These are phyloP conservation scores for Lactarius hengduanensis DNA, from an alignment of 768 basidiomycete genomes.

Conservation along the genomic window DNA sequence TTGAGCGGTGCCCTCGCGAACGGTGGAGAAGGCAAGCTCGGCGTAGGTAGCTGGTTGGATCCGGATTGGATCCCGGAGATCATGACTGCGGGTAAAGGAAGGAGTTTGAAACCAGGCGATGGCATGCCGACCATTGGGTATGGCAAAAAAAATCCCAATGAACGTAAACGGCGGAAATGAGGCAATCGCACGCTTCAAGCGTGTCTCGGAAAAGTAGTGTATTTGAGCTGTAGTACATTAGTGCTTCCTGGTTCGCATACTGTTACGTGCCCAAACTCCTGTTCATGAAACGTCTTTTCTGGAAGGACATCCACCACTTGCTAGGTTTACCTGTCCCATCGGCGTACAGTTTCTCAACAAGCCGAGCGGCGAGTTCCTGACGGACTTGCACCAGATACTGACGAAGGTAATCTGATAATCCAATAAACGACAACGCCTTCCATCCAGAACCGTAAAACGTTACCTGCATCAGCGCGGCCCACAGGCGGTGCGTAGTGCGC, in stretches of 20 bases:
- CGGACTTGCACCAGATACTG: slow-evolving; percentile 91
- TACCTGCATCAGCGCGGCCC: slow-evolving; percentile 79
- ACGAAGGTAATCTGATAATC: slow-evolving; percentile 74
- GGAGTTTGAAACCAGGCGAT: slow-evolving; percentile 49
- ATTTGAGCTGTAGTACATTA: slow-evolving; percentile 31
- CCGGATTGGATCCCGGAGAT: slow-evolving; percentile 93
- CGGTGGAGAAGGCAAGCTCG: slow-evolving; percentile 49
- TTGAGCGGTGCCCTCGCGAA: slow-evolving; percentile 54
- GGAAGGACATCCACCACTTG: slow-evolving; percentile 99
- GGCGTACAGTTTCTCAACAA: slow-evolving; percentile 87
- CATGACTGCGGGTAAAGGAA: slow-evolving; percentile 70
- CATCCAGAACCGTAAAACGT: slow-evolving; percentile 3
- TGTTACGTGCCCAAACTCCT: slow-evolving; percentile 71
- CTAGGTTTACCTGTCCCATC: slow-evolving; percentile 93
- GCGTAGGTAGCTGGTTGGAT: slow-evolving; percentile 86
- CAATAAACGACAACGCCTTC: background rate
- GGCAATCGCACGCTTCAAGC: background rate
- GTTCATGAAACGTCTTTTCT: slow-evolving; percentile 96
- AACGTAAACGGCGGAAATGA: slow-evolving; percentile 58
- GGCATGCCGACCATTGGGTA: slow-evolving; percentile 83
- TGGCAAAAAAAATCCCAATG: slow-evolving; percentile 90
- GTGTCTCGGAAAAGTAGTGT: slow-evolving; percentile 19
- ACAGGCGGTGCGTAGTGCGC: slow-evolving; percentile 83
- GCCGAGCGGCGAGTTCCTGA: slow-evolving; percentile 83
- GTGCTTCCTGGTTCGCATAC: slow-evolving; percentile 7